Conservation (phyloP, 495 filamentous ascomycete species). For the Acidomyces sp. region DNA sequence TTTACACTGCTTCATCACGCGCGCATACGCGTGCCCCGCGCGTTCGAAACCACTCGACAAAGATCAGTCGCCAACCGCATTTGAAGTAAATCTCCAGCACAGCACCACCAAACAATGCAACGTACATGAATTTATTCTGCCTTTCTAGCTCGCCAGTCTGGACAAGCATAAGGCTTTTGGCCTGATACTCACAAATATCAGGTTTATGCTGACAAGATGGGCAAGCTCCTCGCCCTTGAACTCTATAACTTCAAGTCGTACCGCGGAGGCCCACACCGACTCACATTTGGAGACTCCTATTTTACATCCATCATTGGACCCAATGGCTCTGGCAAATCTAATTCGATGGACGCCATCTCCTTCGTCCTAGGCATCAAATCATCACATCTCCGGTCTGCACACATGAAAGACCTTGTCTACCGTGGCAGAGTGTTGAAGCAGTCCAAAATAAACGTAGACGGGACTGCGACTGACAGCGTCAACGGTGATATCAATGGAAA, state of each 20-base stretch:
- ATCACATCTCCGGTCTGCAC: constrained; percentile 86
- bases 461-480: constrained; percentile 46
- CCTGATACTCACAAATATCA: no score
- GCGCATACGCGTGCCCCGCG: no score
- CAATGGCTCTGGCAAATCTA: constrained; percentile 99
- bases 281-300: constrained; percentile 95
- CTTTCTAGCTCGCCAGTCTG: no score
- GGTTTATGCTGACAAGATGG: constrained; percentile 38
- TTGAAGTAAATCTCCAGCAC: no score
- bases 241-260: constrained; percentile 99
- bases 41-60: no score
- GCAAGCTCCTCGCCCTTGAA: constrained; percentile 90
- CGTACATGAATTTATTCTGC: no score
- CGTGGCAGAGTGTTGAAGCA: constrained; percentile 86
- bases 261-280: constrained; percentile 80
- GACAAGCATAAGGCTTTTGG: no score
- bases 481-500: constrained; percentile 23
- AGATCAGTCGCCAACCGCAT: no score
- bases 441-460: constrained; percentile 79
- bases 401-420: constrained; percentile 89
- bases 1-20: no score
- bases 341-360: constrained; percentile 99
- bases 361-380: constrained; percentile 98
- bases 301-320: constrained; percentile 99
- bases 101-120: no score